Evolutionary conservation across 1,284 basidiomycete species (phyloP), one percentile per base, ranked within the genome.

Genomic region (Sporisorium scitamineum): DNA sequence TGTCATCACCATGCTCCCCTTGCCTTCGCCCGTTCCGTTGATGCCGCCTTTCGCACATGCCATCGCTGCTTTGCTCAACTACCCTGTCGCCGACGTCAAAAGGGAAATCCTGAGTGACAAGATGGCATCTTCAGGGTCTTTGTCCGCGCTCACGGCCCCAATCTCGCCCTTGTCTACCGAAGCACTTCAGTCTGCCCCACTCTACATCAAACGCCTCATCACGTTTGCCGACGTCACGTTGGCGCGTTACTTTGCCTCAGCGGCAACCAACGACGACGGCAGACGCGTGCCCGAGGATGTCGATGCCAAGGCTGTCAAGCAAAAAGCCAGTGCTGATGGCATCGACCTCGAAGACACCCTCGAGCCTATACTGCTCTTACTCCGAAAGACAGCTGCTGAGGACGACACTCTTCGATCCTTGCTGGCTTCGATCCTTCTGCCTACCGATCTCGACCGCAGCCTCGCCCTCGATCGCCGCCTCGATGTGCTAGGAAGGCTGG

Each of bases 21-120:
- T 66, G 4, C 42, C 64, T 13, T 61, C 61, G 6, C 55, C 70
- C 0, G 65, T 68, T 4, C 75, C 78, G 0, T 65, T 83, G 20
- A 68, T 62, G 51, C 71, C 80, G 16, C 81, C 81, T 2, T 53
- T 78, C 31, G 79, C 79, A 13, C 73, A 82, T 50, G 79, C 79
- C n/a, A 78, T 83, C 24, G 78, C 75, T 20, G 78, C 73, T 16
- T 56, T 83, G 26, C 70, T 83, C 58, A 83, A 83, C 60, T 82
- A 69, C 44, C 81, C 81, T 2, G 45, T 71, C 8, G 11, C 32
- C 8, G 29, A 65, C 18, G 53, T 76, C 61, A 68, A 76, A 31
- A 44, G 51, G n/a, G 54, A 61, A 42, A 54, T 71, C 27, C 26
- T 42, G 11, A 14, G 10, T 10, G 26, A 27, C 34, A 50, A 16